phyloP scores from a whole-genome alignment of 108 stramenopile species.

The Asterionellopsis glacialis region DNA sequence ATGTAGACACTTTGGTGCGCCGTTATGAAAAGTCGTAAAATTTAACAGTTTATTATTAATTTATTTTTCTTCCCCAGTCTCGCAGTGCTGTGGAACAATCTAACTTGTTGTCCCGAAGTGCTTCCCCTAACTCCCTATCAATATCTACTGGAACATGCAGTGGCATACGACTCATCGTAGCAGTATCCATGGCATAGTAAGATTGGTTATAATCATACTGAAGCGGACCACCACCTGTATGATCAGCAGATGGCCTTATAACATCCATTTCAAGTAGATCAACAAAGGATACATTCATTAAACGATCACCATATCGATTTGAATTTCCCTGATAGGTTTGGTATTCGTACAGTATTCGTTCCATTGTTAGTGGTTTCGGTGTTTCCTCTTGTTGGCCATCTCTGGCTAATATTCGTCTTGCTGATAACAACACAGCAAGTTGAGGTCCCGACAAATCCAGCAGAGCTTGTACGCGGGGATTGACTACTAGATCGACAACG shows the following conservation, averaged over 20 bases:
- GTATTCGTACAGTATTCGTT: constrained; percentile 76
- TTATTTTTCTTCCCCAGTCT: constrained; percentile 74
- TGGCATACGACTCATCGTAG: constrained; percentile 51
- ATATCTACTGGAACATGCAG: constrained; percentile 61
- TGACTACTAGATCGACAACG: constrained; percentile 13
- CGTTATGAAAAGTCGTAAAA: no score
- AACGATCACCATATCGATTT: constrained; percentile 34
- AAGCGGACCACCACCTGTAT: constrained; percentile 55
- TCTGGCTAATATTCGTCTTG: constrained; percentile 59
- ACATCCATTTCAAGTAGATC: constrained; percentile 66
- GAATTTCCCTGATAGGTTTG: constrained; percentile 18
- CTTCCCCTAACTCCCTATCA: constrained; percentile 55
- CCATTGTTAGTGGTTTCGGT: constrained; percentile 60
- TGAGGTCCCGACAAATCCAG: constrained; percentile 71
- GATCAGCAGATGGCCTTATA: constrained; percentile 60
- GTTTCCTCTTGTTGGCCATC: constrained; percentile 46
- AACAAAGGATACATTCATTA: constrained; percentile 38
- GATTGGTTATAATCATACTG: constrained; percentile 46
- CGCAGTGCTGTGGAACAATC: constrained; percentile 69
- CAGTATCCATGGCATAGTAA: constrained; percentile 14
- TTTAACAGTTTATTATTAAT: background rate
- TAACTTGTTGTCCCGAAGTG: constrained; percentile 46
- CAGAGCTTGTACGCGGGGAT: constrained; percentile 62
- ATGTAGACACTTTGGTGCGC: no score
- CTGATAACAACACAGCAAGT: constrained; percentile 61